phyloP scores from a whole-genome alignment of 202 grass and related monocot species.

The Setaria viridis region DNA sequence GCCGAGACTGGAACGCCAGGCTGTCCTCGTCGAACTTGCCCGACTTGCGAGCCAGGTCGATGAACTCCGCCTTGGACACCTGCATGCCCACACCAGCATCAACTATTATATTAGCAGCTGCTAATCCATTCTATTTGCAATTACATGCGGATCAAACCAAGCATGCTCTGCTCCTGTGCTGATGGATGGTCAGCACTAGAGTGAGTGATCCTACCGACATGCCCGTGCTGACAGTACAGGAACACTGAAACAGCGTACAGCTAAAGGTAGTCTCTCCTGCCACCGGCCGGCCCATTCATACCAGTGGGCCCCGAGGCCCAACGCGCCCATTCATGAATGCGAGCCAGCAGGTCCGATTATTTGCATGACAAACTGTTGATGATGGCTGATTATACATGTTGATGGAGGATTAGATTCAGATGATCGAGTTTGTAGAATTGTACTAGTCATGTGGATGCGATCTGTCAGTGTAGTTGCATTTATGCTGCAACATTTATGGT shows the following conservation, averaged over 20 bases:
- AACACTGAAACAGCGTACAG: not conserved
- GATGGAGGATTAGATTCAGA: not conserved
- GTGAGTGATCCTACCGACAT: too few species aligned
- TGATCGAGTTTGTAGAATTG: not conserved
- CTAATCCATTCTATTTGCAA: not conserved
- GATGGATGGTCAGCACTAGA: too few species aligned
- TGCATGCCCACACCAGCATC: not conserved
- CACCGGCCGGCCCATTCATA: slow-evolving; percentile 19
- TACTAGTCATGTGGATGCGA: too few species aligned
- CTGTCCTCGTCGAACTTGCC: slow-evolving; percentile 98
- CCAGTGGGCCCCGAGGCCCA: slow-evolving; percentile 8
- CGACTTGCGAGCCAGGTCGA: slow-evolving; percentile 83
- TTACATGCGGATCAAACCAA: too few species aligned
- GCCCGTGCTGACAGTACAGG: not conserved
- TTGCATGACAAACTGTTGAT: not conserved
- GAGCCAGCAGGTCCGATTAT: too few species aligned
- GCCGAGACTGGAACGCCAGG: slow-evolving; percentile 87
- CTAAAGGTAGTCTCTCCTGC: not conserved
- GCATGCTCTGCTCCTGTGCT: too few species aligned
- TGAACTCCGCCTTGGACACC: slow-evolving; percentile 89
- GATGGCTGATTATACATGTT: not conserved
- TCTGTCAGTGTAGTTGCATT: slow-evolving; percentile 2
- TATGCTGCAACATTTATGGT: not conserved
- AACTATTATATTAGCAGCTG: not conserved
- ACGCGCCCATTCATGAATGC: not conserved